Base-by-base conservation (phyloP, 371 early-diverging fungal genomes). In the Mortierella sp. region DNA sequence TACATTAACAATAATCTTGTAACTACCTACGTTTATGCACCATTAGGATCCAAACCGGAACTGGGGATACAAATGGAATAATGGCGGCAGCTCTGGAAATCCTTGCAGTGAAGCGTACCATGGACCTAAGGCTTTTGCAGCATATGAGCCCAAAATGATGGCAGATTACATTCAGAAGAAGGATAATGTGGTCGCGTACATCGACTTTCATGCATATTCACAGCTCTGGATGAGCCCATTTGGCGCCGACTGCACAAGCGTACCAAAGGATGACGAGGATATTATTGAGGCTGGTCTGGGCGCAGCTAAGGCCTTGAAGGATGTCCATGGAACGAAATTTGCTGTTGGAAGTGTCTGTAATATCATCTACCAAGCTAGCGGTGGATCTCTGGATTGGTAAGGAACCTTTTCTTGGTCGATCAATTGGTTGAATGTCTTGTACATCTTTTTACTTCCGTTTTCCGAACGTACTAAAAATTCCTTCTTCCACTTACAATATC, bases 171-270 rank as follows among this genome's bases (percentile, higher is more conserved):
- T 88, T 28, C 48, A 41, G 24, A 65, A 59, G n/a, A 64, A 63
- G 42, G 60, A 48, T 7, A 64, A 75, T 24, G 72, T 70, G 0
- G 70, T 73, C 31, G 51, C 57, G 3, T 89, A 80, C 55, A 81
- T 87, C 37, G 90, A 88, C 56, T 80, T 87, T 41, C 88, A 88
- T 49, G 66, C 87, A 6, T 88, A 81, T 56, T 76, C 82, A n/a
- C 85, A 87, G 56, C 78, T 89, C 15, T 86, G 84, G 79, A 79
- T 82, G 80, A 60, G 63, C 4, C 82, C 82, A 11, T 82, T 78
- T 60, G 83, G 78, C 2, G 66, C 55, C n/a, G 69, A 79, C 32
- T 78, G 83, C 75, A 43, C 55, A 42, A 51, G 62, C 58, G 49
- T 39, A 26, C 75, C 79, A 12, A 78, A 61, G 56, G 79, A 80